Evolutionary conservation across 805 yeast genomes (phyloP).

Genomic region (Wickerhamiella qilinensis): DNA sequence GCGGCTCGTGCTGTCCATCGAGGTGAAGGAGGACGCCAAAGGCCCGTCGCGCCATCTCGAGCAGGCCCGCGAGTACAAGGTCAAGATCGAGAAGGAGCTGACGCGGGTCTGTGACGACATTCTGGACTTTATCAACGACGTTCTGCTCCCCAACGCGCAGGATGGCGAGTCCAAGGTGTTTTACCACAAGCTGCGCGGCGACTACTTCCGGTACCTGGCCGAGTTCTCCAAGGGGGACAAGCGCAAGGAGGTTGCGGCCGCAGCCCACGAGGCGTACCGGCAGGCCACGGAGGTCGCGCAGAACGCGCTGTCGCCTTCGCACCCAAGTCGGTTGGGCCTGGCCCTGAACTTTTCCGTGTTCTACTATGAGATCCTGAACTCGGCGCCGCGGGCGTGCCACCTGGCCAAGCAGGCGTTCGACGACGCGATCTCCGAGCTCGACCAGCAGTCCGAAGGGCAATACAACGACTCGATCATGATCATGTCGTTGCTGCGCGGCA

Average conservation of each 20-base stretch:
- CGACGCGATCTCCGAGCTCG: constrained; percentile 97
- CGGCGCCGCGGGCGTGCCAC: constrained; percentile 98
- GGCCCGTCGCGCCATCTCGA: constrained; percentile 82
- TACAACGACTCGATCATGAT: constrained; percentile 96
- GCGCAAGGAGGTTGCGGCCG: constrained; percentile 83
- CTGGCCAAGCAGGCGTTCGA: constrained; percentile 98
- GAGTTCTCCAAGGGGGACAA: constrained; percentile 87
- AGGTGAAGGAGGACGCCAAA: constrained; percentile 94
- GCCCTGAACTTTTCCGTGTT: constrained; percentile 96
- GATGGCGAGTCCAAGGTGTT: constrained; percentile 97
- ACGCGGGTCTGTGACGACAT: constrained; percentile 90
- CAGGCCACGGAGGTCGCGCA: constrained; percentile 94
- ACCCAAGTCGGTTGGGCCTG: constrained; percentile 94
- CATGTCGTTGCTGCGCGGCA: constrained; percentile 97
- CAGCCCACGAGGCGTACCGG: constrained; percentile 87
- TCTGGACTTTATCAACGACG: constrained; percentile 69
- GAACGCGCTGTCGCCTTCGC: constrained; percentile 94
- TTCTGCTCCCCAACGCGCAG: constrained; percentile 85
- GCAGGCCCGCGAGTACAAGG: constrained; percentile 84
- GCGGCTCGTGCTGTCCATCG: constrained; percentile 97
- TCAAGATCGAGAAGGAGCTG: constrained; percentile 85
- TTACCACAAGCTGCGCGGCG: constrained; percentile 99
- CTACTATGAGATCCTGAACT: constrained; percentile 93
- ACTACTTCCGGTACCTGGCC: constrained; percentile 96
- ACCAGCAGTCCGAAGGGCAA: constrained; percentile 92